A percentile compares a stretch with the other conserved stretches of the same genome.
Evolutionary conservation across 768 basidiomycete species (phyloP).

Genomic region (Boletus sp.): DNA sequence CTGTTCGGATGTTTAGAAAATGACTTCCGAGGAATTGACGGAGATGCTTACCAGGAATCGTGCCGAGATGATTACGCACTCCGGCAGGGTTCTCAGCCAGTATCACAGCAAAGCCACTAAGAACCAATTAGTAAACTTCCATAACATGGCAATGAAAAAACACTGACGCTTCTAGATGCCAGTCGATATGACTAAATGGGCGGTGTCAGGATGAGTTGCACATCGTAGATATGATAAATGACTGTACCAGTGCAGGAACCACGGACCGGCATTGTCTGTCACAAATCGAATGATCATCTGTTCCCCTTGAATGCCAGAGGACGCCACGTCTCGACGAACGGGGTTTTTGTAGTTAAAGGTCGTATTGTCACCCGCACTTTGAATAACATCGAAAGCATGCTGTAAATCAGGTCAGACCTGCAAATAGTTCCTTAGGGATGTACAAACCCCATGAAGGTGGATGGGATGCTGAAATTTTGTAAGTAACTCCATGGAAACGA

Average conservation of each 20-base stretch:
- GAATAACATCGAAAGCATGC: constrained; percentile 37
- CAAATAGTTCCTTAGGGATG: neutral
- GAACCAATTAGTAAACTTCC: neutral
- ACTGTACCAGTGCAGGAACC: constrained; percentile 42
- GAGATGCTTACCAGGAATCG: constrained; percentile 12
- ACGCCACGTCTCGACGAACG: constrained; percentile 31
- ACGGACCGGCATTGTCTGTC: constrained; percentile 63
- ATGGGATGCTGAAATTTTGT: constrained; percentile 23
- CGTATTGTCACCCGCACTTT: constrained; percentile 23
- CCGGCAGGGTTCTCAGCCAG: constrained; percentile 25
- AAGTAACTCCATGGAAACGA: neutral
- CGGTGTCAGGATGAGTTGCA: neutral
- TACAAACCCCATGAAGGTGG: constrained; percentile 30
- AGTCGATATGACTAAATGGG: constrained; percentile 27
- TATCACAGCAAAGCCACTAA: constrained; percentile 27
- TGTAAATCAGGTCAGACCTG: constrained; percentile 9
- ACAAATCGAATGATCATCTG: constrained; percentile 51
- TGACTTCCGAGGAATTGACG: too few relatives aligned
- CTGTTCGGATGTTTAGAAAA: constrained; percentile 6
- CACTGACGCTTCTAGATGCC: constrained; percentile 27
- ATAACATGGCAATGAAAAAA: neutral
- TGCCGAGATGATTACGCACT: constrained; percentile 9
- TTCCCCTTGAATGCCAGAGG: constrained; percentile 31
- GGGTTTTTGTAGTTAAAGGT: constrained; percentile 36
- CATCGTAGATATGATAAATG: neutral